Evolutionary conservation across 805 yeast genomes (phyloP), one percentile per base, ranked within the genome.

Genomic region (Suhomyces faveliae): DNA sequence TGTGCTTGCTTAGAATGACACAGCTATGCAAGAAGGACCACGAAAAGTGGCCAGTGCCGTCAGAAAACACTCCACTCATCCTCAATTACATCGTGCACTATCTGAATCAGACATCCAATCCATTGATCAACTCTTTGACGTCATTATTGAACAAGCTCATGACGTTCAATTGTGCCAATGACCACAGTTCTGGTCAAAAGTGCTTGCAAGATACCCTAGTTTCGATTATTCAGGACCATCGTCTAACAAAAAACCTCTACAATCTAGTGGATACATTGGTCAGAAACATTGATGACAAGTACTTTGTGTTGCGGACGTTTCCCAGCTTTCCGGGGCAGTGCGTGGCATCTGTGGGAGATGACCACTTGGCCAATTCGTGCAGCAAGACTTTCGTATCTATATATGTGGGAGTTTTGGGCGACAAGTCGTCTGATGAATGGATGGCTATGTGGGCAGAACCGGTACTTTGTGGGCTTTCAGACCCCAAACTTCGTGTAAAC

Each of bases 41-140:
- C 8, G 1, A 8, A 3, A 11, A 33, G n/a, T 33, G 19, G 19
- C n/a, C 11, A 1, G 46, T 60, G 7, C 48, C 55, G 4, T 40
- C 45, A 4, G 58, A 62, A 2, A 59, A 51, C 11, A 56, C 74
- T 5, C 60, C 63, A 22, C 52, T 48, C 21, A 46, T 82, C 1
- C 79, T 80, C 56, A 70, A 70, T 20, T 85, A 78, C 60, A 74
- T 85, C 11, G 65, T 84, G 33, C 90, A 83, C 53, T 83, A 79
- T 60, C 83, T 90, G 83, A 81, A 80, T 45, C 87, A 84, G 43
- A 78, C 87, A 1, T 83, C 85, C 4, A 81, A 87, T 2, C 83
- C 95, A 0, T 62, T 87, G 22, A 81, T 85, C 5, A 87, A 85
- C 58, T 84, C 95, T 0, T 62, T 88, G 45, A 77, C 73, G 46